phyloP scores from a whole-genome alignment of 805 yeast species.

The Candida nonsorbophila region DNA sequence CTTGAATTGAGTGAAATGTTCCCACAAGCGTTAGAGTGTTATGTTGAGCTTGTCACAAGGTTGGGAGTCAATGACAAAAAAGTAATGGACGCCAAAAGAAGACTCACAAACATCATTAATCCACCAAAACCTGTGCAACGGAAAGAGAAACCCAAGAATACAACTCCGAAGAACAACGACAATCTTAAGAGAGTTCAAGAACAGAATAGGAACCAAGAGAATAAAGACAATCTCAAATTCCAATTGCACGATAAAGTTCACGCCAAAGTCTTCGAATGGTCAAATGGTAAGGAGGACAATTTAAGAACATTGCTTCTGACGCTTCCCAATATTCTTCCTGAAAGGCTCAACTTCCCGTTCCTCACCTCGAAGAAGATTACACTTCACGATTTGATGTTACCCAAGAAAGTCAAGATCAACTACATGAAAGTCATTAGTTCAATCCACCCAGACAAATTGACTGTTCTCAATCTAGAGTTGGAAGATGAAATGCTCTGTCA shows the following conservation, averaged over 20 bases:
- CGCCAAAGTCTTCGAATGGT: conserved; percentile 55
- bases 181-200: conserved; percentile 44
- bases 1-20: conserved; percentile 74
- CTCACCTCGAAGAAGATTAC: conserved; percentile 37
- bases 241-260: conserved; percentile 61
- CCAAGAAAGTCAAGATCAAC: conserved; percentile 79
- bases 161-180: conserved; percentile 6
- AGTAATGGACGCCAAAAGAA: conserved; percentile 73
- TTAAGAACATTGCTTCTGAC: conserved; percentile 71
- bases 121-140: conserved; percentile 32
- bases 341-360: conserved; percentile 22
- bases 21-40: conserved; percentile 55
- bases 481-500: conserved; percentile 84
- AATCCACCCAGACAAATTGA: conserved; percentile 81
- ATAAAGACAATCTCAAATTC: conserved; percentile 29
- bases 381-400: conserved; percentile 70
- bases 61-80: conserved; percentile 58
- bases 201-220: conserved; percentile 42
- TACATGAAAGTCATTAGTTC: conserved; percentile 79
- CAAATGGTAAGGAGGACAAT: conserved; percentile 71
- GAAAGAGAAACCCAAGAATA: conserved; percentile 3
- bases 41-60: conserved; percentile 57
- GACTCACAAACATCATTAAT: conserved; percentile 63
- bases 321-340: conserved; percentile 58
- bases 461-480: conserved; percentile 38